Evolutionary conservation across 192 early-diverging fungal genomes (phyloP), one percentile per base, ranked within the genome.

Genomic region (Podila verticillata): DNA sequence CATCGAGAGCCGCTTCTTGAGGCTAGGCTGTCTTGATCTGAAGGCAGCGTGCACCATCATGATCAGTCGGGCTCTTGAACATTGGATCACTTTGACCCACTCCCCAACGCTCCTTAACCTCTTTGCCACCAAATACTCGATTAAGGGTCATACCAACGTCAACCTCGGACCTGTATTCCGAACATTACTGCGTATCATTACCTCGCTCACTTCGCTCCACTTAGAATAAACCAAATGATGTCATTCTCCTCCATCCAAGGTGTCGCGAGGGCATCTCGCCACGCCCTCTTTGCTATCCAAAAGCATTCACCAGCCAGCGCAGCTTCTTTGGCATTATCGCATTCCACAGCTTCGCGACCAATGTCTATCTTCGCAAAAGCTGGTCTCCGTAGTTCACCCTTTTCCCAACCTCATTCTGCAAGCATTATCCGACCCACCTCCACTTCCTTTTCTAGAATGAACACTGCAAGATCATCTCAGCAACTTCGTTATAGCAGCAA

Each of bases 21-120:
- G 54, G n/a, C 74, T 68, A 77, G 0, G 13, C 20, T 3, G 5
- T 5, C 28, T 32, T 66, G 13, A 77, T 58, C 35, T 60, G 60
- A 28, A 48, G 19, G 22, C 68, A 70, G n/a, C 44, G 61, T 1
- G 66, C 35, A 15, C 54, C 39, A 47, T 70, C 74, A n/a, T n/a
- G n/a, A n/a, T n/a, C 63, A 7, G 67, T 63, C 1, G 62, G 74
- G 49, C 66, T 77, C 17, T 57, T 69, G 68, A 70, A 70, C 20
- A 66, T 68, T 1, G 60, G 5, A 66, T 61, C 15, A 28, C 57
- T 57, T 66, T 59, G 22, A 30, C 49, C 59, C 13, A 34, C 35
- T 1, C 58, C 63, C 57, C 63, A 70, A 4, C 24, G 10, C 48
- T 77, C 74, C 49, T 77, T 68, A 7, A 24, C 58, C 20, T 66